Percentiles rank a stretch among this genome's conserved stretches.
These are phyloP conservation scores for Pythium volutum DNA, from an alignment of 352 stramenopile species.

Conservation along the genomic window DNA sequence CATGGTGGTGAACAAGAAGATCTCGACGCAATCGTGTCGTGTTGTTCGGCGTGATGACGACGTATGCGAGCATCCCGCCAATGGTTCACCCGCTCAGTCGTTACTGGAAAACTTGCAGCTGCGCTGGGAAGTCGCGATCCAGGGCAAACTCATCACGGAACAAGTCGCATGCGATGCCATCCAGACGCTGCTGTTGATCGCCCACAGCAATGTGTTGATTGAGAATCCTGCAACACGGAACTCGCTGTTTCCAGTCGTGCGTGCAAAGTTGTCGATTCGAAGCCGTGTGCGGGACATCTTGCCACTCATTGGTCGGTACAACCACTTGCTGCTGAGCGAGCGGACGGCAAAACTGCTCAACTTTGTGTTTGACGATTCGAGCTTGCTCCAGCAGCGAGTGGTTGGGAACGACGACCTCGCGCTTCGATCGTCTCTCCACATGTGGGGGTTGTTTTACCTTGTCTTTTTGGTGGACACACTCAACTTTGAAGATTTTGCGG, in stretches of 20 bases:
- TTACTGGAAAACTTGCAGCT: constrained; percentile 73
- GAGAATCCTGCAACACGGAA: constrained; percentile 10
- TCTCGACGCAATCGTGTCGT: not conserved
- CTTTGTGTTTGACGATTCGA: constrained; percentile 50
- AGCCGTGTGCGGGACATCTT: constrained; percentile 44
- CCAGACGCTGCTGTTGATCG: constrained; percentile 55
- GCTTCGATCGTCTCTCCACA: constrained; percentile 37
- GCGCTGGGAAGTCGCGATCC: constrained; percentile 73
- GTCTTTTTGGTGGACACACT: constrained; percentile 48
- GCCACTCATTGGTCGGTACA: constrained; percentile 45
- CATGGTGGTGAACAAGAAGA: constrained; percentile 18
- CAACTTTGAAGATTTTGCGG: constrained; percentile 56
- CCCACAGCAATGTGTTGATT: constrained; percentile 60
- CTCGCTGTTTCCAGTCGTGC: constrained; percentile 57
- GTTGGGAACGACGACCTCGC: constrained; percentile 22
- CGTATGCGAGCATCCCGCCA: constrained; percentile 11
- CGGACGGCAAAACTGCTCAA: constrained; percentile 59
- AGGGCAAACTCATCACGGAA: constrained; percentile 39
- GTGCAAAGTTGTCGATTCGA: constrained; percentile 50
- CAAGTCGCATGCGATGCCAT: constrained; percentile 72
- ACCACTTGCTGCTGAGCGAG: constrained; percentile 51
- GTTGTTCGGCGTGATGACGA: constrained; percentile 14
- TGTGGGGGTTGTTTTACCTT: constrained; percentile 77
- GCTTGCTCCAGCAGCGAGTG: constrained; percentile 22
- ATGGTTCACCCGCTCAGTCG: not conserved